Base-by-base conservation (phyloP, 2,329 filamentous ascomycete species). In the Ophiostoma populinum region DNA sequence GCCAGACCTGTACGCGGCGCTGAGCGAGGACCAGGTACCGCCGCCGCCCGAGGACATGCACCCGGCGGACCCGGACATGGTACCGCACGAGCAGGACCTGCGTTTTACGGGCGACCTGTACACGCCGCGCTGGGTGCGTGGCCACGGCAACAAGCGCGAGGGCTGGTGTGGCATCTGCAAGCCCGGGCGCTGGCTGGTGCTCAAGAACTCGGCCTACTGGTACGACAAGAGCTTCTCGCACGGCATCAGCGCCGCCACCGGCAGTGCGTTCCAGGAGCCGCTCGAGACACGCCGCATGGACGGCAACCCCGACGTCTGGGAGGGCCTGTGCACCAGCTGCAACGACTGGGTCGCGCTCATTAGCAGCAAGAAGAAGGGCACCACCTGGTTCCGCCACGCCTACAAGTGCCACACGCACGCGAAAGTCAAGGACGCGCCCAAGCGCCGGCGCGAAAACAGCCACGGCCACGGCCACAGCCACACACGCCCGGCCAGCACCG, bases 151-250 rank as follows among this genome's bases (percentile, higher is more conserved):
- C 56, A 85, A 86, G 61, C 75, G 82, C 27, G 81, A 87, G 53
- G 82, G 82, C 4, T 92, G 82, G 81, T 92, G 82, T 48, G 80
- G 81, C 16, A 80, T 87, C 46, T 92, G 82, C 61, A 86, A 85
- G 52, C 78, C 80, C 3, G 80, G 80, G 3, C 66, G 80, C 33
- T 92, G 83, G 83, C 67, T 87, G 36, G 80, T 86, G 12, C 62
- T 92, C 40, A 92, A 90, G 61, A 90, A 92, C 57, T 86, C 79
- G 37, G 82, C 82, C 6, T 92, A 82, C 53, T 92, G 83, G 82
- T 92, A 92, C 54, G 82, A 92, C 59, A 87, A 90, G 62, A 81
- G 77, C 38, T 92, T 90, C 53, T 82, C 79, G 2, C 83, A 92
- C 49, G 82, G 82, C 33, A 82, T 92, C 52, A 83, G 78, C 49